Evolutionary conservation across 2,329 filamentous ascomycete species (phyloP).

Genomic region (Ophiocordyceps unilateralis): DNA sequence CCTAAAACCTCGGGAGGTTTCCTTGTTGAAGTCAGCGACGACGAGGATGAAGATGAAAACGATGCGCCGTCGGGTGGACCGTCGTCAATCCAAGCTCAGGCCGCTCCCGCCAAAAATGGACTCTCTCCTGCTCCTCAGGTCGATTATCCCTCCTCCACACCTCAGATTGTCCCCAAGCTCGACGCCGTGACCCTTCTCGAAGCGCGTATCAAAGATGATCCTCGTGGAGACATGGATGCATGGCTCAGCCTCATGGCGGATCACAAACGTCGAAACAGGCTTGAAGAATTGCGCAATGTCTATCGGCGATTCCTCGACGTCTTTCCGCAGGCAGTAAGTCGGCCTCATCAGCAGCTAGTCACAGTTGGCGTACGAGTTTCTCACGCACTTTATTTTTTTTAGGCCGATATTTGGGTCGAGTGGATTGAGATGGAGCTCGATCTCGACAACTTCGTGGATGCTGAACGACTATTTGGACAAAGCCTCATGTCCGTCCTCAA

Average conservation of each 20-base stretch:
- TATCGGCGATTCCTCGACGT: slow-evolving; percentile 78
- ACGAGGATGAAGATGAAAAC: slow-evolving; percentile 23
- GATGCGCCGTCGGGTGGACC: slow-evolving; percentile 10
- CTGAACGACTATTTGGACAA: slow-evolving; percentile 70
- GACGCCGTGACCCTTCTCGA: slow-evolving; percentile 70
- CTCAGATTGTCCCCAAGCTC: slow-evolving; percentile 24
- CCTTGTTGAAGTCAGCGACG: slow-evolving; percentile 41
- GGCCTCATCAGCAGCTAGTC: slow-evolving; percentile 1
- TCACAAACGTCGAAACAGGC: slow-evolving; percentile 62
- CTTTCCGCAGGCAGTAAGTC: slow-evolving; percentile 80
- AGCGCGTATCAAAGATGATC: slow-evolving; percentile 80
- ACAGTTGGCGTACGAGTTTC: too few relatives aligned
- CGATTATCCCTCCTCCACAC: slow-evolving; percentile 13
- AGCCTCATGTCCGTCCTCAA: slow-evolving; percentile 66
- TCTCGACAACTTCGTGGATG: slow-evolving; percentile 61
- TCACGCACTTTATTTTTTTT: slow-evolving; percentile 7
- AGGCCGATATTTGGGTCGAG: slow-evolving; percentile 85
- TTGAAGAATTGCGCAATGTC: slow-evolving; percentile 61
- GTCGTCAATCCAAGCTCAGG: slow-evolving; percentile 3
- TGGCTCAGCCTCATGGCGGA: slow-evolving; percentile 82
- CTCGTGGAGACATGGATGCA: slow-evolving; percentile 78
- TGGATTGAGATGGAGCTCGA: slow-evolving; percentile 84
- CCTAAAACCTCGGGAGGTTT: slow-evolving; percentile 44
- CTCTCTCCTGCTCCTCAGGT: slow-evolving; percentile 6
- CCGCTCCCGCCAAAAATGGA: slow-evolving; percentile 7